Base-by-base conservation (phyloP, 2,329 filamentous ascomycete genomes). In the Hirsutella thompsonii region DNA sequence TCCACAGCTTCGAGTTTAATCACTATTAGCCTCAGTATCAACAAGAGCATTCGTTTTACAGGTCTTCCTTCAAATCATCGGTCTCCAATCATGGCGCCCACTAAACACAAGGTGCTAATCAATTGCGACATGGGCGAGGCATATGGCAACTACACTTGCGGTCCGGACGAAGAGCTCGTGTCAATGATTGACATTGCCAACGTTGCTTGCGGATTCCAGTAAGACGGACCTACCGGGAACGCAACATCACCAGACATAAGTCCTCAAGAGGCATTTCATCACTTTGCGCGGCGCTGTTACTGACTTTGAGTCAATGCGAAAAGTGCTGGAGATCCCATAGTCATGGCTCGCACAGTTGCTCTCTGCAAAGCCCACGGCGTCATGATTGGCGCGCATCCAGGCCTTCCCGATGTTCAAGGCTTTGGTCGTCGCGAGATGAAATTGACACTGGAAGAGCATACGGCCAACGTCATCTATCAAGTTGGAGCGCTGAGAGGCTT, bases 161-260 rank as follows among this genome's bases (percentile, higher is more conserved):
- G 73, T 8, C 73, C 74, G 5, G 75, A 79, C 46, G 66, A 70
- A 35, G 70, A 77, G 36, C 57, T 79, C 10, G 66, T 79, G 32
- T 72, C 74, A 4, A 56, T 76, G 43, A 75, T 79, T 46, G 74
- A 78, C 50, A 66, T 72, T 53, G 75, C 74, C 29, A 79, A 79
- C 48, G 55, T 79, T 9, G 74, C 74, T 11, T 79, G 74, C 47
- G 71, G 71, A 8, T 74, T 75, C 45, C 72, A 76, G 51, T 49
- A 39, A 47, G 48, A 16, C 10, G n/a, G 5, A 6, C 5, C 30
- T 14, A 8, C 11, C n/a, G 11, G 11, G 6, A 32, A 16, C n/a
- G n/a, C n/a, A 32, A 5, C n/a, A 14, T 14, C 30, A 32, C 30
- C 8, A 8, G 11, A 5, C 11, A 8, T 5, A 13, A 13, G 8